These are phyloP conservation scores for Aspergillus carbonarius DNA, from an alignment of 2,329 filamentous ascomycete species.

Conservation along the genomic window DNA sequence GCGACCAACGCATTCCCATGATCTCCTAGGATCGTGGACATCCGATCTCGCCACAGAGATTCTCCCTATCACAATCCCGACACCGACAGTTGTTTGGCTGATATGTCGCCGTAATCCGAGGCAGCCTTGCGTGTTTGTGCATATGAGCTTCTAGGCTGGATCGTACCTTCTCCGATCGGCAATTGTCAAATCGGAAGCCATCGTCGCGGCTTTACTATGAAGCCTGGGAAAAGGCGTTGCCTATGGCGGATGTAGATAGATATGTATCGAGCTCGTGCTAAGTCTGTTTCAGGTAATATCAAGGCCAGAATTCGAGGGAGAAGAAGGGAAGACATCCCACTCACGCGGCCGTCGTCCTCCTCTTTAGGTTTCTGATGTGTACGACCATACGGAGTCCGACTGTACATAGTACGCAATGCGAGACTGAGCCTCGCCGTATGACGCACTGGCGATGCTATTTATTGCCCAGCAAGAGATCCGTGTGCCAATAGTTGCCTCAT, in stretches of 20 bases:
- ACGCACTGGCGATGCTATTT: not conserved
- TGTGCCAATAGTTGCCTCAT: not conserved
- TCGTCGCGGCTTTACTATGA: not conserved
- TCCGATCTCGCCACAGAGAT: not conserved
- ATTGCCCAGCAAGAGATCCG: not conserved
- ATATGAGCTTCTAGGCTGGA: not conserved
- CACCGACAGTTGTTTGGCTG: not conserved
- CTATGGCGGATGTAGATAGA: not conserved
- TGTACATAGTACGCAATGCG: not conserved
- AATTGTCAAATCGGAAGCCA: not conserved
- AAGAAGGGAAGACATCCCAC: not conserved
- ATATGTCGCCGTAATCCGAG: not conserved
- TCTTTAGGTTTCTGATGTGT: constrained; percentile 1
- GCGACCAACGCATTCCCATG: not conserved
- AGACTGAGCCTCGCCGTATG: not conserved
- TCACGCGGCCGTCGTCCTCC: not conserved
- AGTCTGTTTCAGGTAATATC: not conserved
- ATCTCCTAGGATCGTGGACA: not conserved
- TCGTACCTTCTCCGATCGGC: not conserved
- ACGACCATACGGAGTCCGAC: not conserved
- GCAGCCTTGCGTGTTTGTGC: not conserved
- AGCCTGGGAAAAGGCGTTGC: not conserved
- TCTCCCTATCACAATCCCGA: not conserved
- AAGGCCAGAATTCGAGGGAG: not conserved
- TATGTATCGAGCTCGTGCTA: not conserved